Base-by-base conservation (phyloP, 768 basidiomycete species). In the Pulveroboletus sp. region DNA sequence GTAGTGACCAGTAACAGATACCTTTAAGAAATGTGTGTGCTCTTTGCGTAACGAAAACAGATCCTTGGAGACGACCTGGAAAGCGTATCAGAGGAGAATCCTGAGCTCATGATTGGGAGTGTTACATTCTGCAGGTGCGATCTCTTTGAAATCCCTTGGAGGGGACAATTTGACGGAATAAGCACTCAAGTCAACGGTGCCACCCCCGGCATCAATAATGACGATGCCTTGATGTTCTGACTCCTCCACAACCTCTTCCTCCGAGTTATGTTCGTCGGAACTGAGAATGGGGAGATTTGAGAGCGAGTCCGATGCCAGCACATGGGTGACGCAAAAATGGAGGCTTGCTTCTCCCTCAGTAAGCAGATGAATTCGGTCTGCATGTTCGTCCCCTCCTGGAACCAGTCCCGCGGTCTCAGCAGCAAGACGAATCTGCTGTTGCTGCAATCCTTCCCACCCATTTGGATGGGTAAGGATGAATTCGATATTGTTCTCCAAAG, bases 201-300 rank as follows among this genome's bases (percentile, higher is more conserved):
- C 67, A 0, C 74, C 72, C 7, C 78, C 79, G 17, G 57, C 61
- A 58, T 79, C 79, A 14, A 78, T 67, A 6, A 80, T 59, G 17
- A 77, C 62, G 5, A 77, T 53, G 0, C 68, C 69, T 23, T 66
- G 50, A 1, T 64, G 63, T 2, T 62, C 76, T 69, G 54, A 24
- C 6, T 43, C 42, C n/a, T 46, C 31, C 8, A 46, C 50, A 1
- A 8, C 45, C 4, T 56, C 43, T 0, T 51, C 49, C 11, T n/a
- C n/a, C n/a, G n/a, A n/a, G n/a, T 41, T 38, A 13, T 10, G 12
- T 5, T 40, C 43, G n/a, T 23, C 53, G 2, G 54, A 10, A 16
- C 35, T 45, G 4, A 43, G 29, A 20, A 47, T 42, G 4, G 54
- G 42, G 5, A 49, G 2, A 10, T 41, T 36, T 12, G 48, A 51